Conservation (phyloP, 176 grass and related monocot genomes). For the Oryza glumipatula region DNA sequence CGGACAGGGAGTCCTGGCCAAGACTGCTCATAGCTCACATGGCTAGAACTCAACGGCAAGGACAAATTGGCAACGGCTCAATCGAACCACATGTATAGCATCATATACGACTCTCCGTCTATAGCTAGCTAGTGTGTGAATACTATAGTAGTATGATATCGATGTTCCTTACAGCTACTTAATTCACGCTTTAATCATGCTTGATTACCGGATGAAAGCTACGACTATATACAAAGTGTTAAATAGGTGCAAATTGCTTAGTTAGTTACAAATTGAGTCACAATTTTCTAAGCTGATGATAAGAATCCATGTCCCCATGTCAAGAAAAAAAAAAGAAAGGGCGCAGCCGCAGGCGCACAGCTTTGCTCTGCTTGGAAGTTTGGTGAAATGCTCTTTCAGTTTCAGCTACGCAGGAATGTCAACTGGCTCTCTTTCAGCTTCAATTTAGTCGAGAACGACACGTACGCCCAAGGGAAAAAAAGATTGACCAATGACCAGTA, state of each 20-base stretch:
- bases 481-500: not conserved
- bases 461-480: not conserved
- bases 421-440: not conserved
- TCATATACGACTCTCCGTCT: not conserved
- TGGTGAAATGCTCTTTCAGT: not conserved
- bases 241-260: not conserved
- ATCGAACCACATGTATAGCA: not conserved
- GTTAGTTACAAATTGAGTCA: not conserved
- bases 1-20: not conserved
- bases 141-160: too few relatives aligned
- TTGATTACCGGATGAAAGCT: not conserved
- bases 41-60: not conserved
- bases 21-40: not conserved
- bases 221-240: not conserved
- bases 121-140: too few relatives aligned
- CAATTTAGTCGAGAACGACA: not conserved
- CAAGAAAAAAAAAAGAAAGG: not conserved
- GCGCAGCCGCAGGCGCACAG: not conserved
- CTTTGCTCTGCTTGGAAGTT: not conserved
- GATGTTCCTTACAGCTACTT: not conserved
- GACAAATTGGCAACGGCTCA: not conserved
- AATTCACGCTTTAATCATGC: not conserved
- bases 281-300: not conserved
- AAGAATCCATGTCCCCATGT: not conserved
- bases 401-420: not conserved